Evolutionary conservation across 345 rosid species (phyloP), one percentile per base, ranked within the genome.

Genomic region (Syzygium grande): DNA sequence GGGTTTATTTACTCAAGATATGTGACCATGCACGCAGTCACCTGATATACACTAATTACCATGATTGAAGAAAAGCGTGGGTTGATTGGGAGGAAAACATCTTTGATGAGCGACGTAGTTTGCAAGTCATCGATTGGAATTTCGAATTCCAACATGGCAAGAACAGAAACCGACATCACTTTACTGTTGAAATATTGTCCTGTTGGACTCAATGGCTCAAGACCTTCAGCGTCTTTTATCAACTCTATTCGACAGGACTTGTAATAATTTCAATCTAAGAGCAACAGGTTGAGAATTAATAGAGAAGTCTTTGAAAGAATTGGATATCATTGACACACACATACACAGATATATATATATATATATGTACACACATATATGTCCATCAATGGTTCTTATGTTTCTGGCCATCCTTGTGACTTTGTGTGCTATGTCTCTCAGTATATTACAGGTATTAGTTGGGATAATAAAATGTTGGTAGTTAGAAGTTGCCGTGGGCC

Each of bases 71-170:
- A 92, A 91, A 93, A 93, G 58, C 93, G 94, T 14, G 91, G 90
- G 53, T 86, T 91, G 89, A 93, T 86, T 11, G 91, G 93, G 51
- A 92, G 92, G 86, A 93, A 93, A 15, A 92, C 88, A 86, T 87
- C 73, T 13, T 52, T 54, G 46, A 93, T 83, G 85, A 91, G 29
- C 4, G 89, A 7, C 27, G 84, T 19, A 51, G 88, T 2, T 11
- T 55, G 87, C 3, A 80, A 86, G 34, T 92, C 91, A 87, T 92
- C 93, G 11, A 93, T 4, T 3, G 93, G 92, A 25, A 88, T 85
- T 87, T 91, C 88, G 1, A 10, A 19, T 87, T 93, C 93, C 30
- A 93, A 25, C 34, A 92, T 90, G 17, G 41, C 90, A 43, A 93
- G 84, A 22, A 91, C 13, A 29, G 56, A 84, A 7, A 93, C 38